Evolutionary conservation across 805 yeast species (phyloP).

Genomic region (Brettanomyces bruxellensis): DNA sequence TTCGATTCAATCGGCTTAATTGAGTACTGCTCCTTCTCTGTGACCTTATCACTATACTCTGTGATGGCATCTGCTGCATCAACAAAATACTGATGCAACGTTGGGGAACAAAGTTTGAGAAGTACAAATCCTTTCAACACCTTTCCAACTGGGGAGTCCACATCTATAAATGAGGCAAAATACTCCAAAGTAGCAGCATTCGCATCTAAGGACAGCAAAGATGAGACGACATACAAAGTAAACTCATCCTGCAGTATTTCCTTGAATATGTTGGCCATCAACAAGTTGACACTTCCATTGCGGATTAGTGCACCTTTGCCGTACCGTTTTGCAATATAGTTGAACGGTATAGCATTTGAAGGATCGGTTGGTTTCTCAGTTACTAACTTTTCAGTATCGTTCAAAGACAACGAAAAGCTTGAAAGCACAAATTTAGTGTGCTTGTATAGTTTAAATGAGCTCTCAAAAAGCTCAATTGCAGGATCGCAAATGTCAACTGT

Average conservation of each 20-base stretch:
- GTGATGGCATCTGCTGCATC: conserved; percentile 21
- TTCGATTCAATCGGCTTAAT: conserved; percentile 2
- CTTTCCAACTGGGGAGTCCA: conserved; percentile 12
- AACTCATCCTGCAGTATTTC: conserved; percentile 13
- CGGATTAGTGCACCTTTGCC: conserved; percentile 19
- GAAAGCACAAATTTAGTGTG: conserved; percentile 4
- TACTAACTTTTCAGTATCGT: background rate
- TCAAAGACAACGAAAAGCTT: conserved; percentile 4
- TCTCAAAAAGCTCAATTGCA: conserved; percentile 15
- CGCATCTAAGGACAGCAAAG: conserved; percentile 8
- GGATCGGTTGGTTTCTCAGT: background rate
- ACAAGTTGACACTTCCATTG: conserved; percentile 15
- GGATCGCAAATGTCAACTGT: conserved; percentile 25
- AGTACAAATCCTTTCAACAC: conserved; percentile 20
- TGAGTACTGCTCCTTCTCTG: conserved; percentile 11
- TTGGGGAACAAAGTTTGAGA: conserved; percentile 16
- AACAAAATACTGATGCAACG: conserved; percentile 24
- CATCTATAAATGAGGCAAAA: background rate
- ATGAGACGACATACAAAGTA: conserved; percentile 14
- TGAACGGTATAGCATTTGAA: conserved; percentile 5
- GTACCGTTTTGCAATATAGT: conserved; percentile 9
- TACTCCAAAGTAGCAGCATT: background rate
- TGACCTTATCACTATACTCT: conserved; percentile 7
- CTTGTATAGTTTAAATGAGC: conserved; percentile 10
- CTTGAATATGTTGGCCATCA: conserved; percentile 10